These are phyloP conservation scores for Trichoderma endophyticum DNA, from an alignment of 2,329 filamentous ascomycete genomes.

Conservation along the genomic window DNA sequence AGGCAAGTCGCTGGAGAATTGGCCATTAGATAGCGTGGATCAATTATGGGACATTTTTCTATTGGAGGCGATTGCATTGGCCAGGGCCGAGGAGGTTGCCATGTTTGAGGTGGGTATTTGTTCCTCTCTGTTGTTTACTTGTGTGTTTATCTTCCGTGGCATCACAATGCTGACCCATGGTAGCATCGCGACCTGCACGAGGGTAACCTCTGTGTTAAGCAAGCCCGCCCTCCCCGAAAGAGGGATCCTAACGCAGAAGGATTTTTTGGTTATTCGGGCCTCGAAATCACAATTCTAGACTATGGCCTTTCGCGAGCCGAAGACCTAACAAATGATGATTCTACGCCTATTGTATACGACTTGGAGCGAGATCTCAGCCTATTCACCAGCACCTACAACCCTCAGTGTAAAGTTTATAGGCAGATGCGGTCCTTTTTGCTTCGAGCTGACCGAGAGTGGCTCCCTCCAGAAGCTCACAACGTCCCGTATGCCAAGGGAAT, in stretches of 20 bases:
- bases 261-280: conserved; percentile 56
- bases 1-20: conserved; percentile 58
- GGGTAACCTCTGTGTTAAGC: conserved; percentile 59
- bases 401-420: conserved; percentile 60
- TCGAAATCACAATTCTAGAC: conserved; percentile 63
- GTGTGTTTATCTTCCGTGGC: neutral
- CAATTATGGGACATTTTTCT: conserved; percentile 64
- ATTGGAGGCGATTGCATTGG: conserved; percentile 57
- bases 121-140: neutral
- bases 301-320: conserved; percentile 62
- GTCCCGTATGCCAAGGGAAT: conserved; percentile 46
- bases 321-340: conserved; percentile 37
- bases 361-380: conserved; percentile 58
- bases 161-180: conserved; percentile 18
- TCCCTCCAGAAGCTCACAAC: conserved; percentile 46
- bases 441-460: conserved; percentile 48
- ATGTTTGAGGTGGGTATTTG: conserved; percentile 53
- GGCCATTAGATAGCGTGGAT: conserved; percentile 44
- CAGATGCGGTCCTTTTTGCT: conserved; percentile 59
- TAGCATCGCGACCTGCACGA: conserved; percentile 65
- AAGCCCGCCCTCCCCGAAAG: conserved; percentile 35
- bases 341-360: conserved; percentile 50
- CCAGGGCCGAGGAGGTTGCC: conserved; percentile 55
- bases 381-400: conserved; percentile 58
- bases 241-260: conserved; percentile 31